These are phyloP conservation scores for Hibiscus syriacus DNA, from an alignment of 345 rosid genomes.

Conservation along the genomic window DNA sequence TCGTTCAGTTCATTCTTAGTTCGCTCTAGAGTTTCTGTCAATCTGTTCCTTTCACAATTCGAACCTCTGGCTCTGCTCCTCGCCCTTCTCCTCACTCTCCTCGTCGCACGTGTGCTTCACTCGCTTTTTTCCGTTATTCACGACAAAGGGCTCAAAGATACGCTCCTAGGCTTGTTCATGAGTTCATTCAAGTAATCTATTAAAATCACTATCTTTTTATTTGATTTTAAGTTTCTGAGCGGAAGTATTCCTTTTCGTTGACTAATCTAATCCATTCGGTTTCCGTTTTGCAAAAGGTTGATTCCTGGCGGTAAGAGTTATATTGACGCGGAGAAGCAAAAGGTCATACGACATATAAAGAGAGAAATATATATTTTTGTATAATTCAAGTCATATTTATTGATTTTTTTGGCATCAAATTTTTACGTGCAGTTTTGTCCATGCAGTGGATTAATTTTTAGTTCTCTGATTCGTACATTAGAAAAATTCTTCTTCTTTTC, in stretches of 20 bases:
- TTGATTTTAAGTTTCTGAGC: background rate
- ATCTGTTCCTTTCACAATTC: conserved; percentile 50
- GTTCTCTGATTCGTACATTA: background rate
- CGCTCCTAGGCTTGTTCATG: conserved; percentile 45
- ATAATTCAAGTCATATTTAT: background rate
- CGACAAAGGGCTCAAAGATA: conserved; percentile 60
- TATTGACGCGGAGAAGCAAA: conserved; percentile 88
- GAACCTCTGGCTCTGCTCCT: conserved; percentile 68
- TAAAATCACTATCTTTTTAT: background rate
- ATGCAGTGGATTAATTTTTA: background rate
- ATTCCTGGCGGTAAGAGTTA: conserved; percentile 72
- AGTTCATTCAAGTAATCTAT: conserved; percentile 48
- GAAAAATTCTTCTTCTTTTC: background rate
- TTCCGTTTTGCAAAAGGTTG: conserved; percentile 33
- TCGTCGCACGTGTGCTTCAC: conserved; percentile 42
- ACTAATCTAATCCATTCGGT: background rate
- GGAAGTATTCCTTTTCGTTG: background rate
- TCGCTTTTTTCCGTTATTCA: conserved; percentile 37
- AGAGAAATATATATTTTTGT: background rate
- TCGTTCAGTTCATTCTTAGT: conserved; percentile 23
- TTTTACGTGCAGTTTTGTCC: background rate
- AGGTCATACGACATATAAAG: no score
- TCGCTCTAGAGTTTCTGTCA: conserved; percentile 40
- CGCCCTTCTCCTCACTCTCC: conserved; percentile 55
- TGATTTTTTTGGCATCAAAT: background rate